A percentile compares a stretch with the other conserved stretches of the same genome.
Conservation (phyloP, 1,139 yeast species). For the Kurtzmaniella quercitrusa region DNA sequence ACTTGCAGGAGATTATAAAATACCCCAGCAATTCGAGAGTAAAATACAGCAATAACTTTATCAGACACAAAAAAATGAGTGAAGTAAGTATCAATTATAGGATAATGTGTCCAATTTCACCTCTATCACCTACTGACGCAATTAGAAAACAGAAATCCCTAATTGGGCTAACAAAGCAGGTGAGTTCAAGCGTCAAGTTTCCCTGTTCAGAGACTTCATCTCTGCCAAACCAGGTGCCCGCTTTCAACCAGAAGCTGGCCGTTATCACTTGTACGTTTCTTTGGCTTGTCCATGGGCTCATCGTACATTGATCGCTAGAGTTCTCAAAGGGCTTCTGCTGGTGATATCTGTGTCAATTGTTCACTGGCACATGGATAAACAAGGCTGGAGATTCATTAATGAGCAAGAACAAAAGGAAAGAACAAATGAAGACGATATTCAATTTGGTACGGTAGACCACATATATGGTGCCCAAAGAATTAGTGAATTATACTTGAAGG, state of each 20-base stretch:
- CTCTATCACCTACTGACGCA: not conserved
- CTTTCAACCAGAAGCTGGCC: constrained; percentile 68
- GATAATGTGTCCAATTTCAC: too few species aligned
- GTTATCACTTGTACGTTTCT: constrained; percentile 87
- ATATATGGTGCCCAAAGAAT: constrained; percentile 57
- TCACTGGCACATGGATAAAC: constrained; percentile 79
- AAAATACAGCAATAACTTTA: too few species aligned
- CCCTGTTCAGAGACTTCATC: constrained; percentile 53
- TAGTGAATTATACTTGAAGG: constrained; percentile 69
- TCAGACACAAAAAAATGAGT: not conserved
- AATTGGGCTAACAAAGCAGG: constrained; percentile 52
- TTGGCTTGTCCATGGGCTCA: constrained; percentile 97
- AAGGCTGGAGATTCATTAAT: constrained; percentile 79
- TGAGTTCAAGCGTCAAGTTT: constrained; percentile 47
- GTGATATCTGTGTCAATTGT: constrained; percentile 70
- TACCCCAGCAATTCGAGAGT: not conserved
- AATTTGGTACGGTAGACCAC: constrained; percentile 63
- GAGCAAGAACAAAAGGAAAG: constrained; percentile 21
- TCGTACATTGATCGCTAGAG: constrained; percentile 70
- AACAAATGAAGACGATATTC: constrained; percentile 31
- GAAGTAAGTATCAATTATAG: not conserved
- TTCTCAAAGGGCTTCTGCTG: constrained; percentile 71
- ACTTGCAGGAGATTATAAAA: not conserved
- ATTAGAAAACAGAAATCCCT: constrained; percentile 22
- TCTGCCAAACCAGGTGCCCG: constrained; percentile 56